Evolutionary conservation across 768 basidiomycete genomes (phyloP), one percentile per base, ranked within the genome.

Genomic region (Leucocoprinus birnbaumii): DNA sequence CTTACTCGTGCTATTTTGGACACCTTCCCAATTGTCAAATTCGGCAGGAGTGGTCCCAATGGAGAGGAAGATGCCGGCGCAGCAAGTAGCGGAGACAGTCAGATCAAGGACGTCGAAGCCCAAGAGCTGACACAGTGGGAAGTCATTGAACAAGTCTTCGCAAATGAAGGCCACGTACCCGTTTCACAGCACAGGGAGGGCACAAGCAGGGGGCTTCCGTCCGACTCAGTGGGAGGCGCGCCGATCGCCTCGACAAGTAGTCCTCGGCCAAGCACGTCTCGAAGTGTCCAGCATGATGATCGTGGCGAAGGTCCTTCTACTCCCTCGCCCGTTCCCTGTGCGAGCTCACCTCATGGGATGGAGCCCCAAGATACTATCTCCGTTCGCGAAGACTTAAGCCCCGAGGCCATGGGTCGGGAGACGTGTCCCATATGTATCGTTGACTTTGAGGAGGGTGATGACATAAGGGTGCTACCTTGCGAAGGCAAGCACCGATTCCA

Each of bases 351-450:
- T 57, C 59, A 40, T 19, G 44, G 44, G 46, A 38, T n/a, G 19
- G 26, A 31, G 46, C 41, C 56, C 5, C 53, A 37, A 10, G 16
- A 58, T 16, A 49, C 19, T 34, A 63, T 31, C 61, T 34, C 2
- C 8, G 35, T 53, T 24, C 56, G 62, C 22, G 71, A 74, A 52
- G 77, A 79, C 35, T 68, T 81, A 14, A 75, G 83, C 48, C 87
- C 85, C 1, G 83, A 78, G 37, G 77, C 80, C 13, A 90, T 91
- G 34, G 89, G 89, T 3, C 80, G 83, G 37, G 89, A 94, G 68
- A 92, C 87, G 11, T 98, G 95, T 71, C 94, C 95, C 3, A 98
- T 98, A 58, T 98, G 95, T 68, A 87, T 98, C 56, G 78, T 91
- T 43, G 94, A 96, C 62, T 98, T 98, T 63, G 90, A 94, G 67